Percentiles rank a stretch among this genome's conserved stretches.
Evolutionary conservation across 2,329 filamentous ascomycete genomes (phyloP).

Genomic region (Aspergillus pseudoglaucus): DNA sequence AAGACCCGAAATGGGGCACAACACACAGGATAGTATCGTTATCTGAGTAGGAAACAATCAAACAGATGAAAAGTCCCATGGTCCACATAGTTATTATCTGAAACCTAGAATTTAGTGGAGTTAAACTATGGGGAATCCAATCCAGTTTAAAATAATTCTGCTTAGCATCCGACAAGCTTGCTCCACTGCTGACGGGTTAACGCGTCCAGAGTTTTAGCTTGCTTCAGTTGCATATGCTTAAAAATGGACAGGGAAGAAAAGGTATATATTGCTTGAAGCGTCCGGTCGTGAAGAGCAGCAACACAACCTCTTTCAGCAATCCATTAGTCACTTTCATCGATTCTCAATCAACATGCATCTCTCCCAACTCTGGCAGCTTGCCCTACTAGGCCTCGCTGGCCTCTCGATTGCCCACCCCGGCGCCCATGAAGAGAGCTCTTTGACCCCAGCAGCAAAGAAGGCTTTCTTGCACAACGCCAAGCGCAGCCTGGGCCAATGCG

Average conservation of each 20-base stretch:
- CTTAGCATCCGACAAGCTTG: neutral
- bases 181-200: neutral
- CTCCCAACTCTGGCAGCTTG: conserved; percentile 4
- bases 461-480: conserved; percentile 13
- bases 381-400: conserved; percentile 9
- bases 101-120: neutral
- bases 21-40: neutral
- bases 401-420: conserved; percentile 14
- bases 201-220: neutral
- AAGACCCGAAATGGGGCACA: no score
- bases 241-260: neutral
- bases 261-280: neutral
- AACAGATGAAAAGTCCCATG: neutral
- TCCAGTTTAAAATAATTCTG: neutral
- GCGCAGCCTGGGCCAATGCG: conserved; percentile 16
- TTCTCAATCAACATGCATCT: conserved; percentile 1
- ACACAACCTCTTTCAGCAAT: neutral
- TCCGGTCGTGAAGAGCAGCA: neutral
- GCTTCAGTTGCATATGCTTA: neutral
- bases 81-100: neutral
- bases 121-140: neutral
- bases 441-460: conserved; percentile 8
- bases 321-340: neutral
- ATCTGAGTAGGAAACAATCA: neutral
- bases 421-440: conserved; percentile 12